Base-by-base conservation (phyloP, 2,329 filamentous ascomycete species). In the Aspergillus pseudoglaucus region DNA sequence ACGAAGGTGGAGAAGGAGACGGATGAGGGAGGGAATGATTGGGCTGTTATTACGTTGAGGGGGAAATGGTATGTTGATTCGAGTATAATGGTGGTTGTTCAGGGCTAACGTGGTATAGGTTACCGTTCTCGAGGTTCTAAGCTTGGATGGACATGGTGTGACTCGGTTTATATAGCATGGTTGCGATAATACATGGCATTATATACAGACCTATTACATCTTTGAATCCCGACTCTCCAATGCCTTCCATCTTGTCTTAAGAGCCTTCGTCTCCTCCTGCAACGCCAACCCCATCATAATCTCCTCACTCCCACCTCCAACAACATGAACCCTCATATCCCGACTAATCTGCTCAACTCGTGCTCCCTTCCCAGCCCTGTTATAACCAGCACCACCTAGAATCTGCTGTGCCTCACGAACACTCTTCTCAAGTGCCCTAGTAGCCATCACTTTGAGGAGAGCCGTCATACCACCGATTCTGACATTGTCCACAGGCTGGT, bases 1-100 rank as follows among this genome's bases (percentile, higher is more conserved):
- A 95, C 89, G 0, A 89, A 89, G 63, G 87, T 97, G 2, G 89
- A 96, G 67, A 95, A 94, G 79, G 91, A 97, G 79, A 83, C 84
- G 1, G 91, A 96, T 66, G 82, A 86, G 51, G 81, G 87, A 60
- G 90, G 90, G 3, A 79, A 81, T 46, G 76, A 85, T 6, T 95
- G 89, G 89, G 89, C 86, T 3, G 83, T 90, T 58, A 94, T 95
- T 57, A 90, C 87, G 2, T 62, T 90, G 60, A 81, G 84, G 58
- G 88, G 88, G 23, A 93, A 93, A 75, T 93, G 88, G 88, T 90
- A 67, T 68, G 81, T 61, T n/a, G n/a, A n/a, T n/a, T n/a, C n/a
- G n/a, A n/a, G n/a, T n/a, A n/a, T n/a, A n/a, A n/a, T n/a, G 15
- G 14, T 15, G n/a, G n/a, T 15, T 37, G 3, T 37, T 9, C 10